A percentile compares a stretch with the other conserved stretches of the same genome.
Evolutionary conservation across 306 rosid genomes (phyloP).

Genomic region (Castanea sativa): DNA sequence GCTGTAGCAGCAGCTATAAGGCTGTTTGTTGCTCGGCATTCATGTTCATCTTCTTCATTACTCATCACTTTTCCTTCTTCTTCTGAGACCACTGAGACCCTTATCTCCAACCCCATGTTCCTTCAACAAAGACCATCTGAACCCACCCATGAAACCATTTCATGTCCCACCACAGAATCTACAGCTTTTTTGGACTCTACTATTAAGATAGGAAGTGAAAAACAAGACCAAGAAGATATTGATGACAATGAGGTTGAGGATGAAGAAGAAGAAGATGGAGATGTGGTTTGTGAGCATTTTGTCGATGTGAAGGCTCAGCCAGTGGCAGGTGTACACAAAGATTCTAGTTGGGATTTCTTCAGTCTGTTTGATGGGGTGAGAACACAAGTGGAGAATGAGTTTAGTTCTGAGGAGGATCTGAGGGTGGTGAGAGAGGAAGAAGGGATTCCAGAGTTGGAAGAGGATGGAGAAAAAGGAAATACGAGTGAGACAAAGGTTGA

Average conservation of each 20-base stretch:
- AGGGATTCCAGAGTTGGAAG: conserved; percentile 95
- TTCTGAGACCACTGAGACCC: not conserved
- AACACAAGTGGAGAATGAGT: conserved; percentile 52
- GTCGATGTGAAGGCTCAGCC: conserved; percentile 71
- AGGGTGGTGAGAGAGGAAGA: conserved; percentile 90
- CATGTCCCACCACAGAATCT: conserved; percentile 44
- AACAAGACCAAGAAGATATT: not conserved
- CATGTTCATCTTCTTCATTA: conserved; percentile 29
- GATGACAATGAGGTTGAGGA: too few species aligned
- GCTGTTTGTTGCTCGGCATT: conserved; percentile 24
- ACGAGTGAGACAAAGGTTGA: conserved; percentile 26
- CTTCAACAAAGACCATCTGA: conserved; percentile 71
- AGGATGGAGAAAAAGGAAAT: conserved; percentile 49
- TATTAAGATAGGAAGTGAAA: conserved; percentile 48
- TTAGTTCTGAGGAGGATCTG: conserved; percentile 67
- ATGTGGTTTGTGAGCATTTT: conserved; percentile 44
- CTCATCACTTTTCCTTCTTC: conserved; percentile 22
- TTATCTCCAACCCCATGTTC: conserved; percentile 30
- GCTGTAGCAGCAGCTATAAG: conserved; percentile 25
- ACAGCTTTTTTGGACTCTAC: conserved; percentile 53
- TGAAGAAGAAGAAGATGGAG: conserved; percentile 24
- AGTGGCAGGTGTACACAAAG: conserved; percentile 70
- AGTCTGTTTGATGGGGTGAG: conserved; percentile 73
- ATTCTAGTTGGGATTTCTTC: conserved; percentile 90
- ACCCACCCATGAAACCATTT: conserved; percentile 51